A percentile compares a stretch with the other conserved stretches of the same genome.
Conservation (phyloP, 768 basidiomycete species). For the Amanita inopinata region DNA sequence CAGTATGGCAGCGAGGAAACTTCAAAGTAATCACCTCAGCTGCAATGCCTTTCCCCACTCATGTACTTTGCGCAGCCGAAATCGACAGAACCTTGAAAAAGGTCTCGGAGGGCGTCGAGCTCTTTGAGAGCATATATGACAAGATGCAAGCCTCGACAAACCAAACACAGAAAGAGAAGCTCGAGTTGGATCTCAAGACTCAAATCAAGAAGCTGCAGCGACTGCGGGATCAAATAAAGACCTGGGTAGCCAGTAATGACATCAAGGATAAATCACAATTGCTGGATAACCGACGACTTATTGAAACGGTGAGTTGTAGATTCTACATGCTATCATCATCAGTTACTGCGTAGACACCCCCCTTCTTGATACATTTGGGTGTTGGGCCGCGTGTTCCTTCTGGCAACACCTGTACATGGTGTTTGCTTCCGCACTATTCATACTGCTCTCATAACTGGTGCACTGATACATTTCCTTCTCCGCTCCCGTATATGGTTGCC, state of each 20-base stretch:
- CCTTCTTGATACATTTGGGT: background rate
- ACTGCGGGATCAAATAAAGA: conserved; percentile 98
- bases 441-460: background rate
- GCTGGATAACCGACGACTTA: conserved; percentile 88
- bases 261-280: conserved; percentile 96
- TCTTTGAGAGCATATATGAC: conserved; percentile 92
- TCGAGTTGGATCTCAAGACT: conserved; percentile 49
- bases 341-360: background rate
- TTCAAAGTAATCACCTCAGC: conserved; percentile 54
- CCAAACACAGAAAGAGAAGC: conserved; percentile 55
- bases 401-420: background rate
- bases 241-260: conserved; percentile 95
- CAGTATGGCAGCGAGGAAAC: conserved; percentile 82
- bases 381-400: conserved; percentile 11
- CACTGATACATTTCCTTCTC: conserved; percentile 13
- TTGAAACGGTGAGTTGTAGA: conserved; percentile 78
- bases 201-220: conserved; percentile 99
- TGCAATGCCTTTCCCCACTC: conserved; percentile 4
- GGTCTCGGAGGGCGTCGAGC: conserved; percentile 90
- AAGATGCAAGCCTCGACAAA: conserved; percentile 97
- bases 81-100: conserved; percentile 98
- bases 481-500: conserved; percentile 12
- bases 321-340: background rate
- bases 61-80: conserved; percentile 56
- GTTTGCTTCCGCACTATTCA: background rate